These are phyloP conservation scores for Leptodontidium sp. DNA, from an alignment of 2,329 filamentous ascomycete species.

Conservation along the genomic window DNA sequence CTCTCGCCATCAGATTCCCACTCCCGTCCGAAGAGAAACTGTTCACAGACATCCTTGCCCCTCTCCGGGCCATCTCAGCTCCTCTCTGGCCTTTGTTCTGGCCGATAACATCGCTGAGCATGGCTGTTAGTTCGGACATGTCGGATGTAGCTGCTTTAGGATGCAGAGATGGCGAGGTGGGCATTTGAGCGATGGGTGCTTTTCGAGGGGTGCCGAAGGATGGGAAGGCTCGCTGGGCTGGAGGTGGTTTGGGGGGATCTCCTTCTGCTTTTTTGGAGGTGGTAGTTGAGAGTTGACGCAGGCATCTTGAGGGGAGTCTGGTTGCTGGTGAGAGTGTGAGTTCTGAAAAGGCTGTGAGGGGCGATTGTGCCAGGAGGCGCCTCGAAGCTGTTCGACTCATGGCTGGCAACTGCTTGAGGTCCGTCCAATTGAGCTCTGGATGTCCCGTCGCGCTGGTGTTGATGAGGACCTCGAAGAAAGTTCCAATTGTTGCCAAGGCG, in stretches of 20 bases:
- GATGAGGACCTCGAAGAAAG: constrained; percentile 34
- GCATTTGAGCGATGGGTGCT: neutral
- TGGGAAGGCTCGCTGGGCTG: constrained; percentile 16
- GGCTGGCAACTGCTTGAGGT: constrained; percentile 26
- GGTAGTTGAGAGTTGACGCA: constrained; percentile 47
- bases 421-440: constrained; percentile 13
- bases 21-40: constrained; percentile 31
- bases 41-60: neutral
- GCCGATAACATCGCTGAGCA: constrained; percentile 19
- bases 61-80: neutral
- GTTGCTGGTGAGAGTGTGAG: constrained; percentile 13
- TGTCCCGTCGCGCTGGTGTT: constrained; percentile 14
- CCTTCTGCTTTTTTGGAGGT: constrained; percentile 9
- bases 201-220: constrained; percentile 1
- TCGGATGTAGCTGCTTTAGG: constrained; percentile 19
- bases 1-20: constrained; percentile 38
- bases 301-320: constrained; percentile 32
- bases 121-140: constrained; percentile 1
- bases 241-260: neutral
- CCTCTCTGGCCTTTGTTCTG: constrained; percentile 21
- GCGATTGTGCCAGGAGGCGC: constrained; percentile 44
- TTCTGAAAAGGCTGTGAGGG: constrained; percentile 32
- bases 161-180: constrained; percentile 31
- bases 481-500: constrained; percentile 36
- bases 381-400: constrained; percentile 45